Conservation (phyloP, 768 basidiomycete genomes). For the Pisolithus albus region DNA sequence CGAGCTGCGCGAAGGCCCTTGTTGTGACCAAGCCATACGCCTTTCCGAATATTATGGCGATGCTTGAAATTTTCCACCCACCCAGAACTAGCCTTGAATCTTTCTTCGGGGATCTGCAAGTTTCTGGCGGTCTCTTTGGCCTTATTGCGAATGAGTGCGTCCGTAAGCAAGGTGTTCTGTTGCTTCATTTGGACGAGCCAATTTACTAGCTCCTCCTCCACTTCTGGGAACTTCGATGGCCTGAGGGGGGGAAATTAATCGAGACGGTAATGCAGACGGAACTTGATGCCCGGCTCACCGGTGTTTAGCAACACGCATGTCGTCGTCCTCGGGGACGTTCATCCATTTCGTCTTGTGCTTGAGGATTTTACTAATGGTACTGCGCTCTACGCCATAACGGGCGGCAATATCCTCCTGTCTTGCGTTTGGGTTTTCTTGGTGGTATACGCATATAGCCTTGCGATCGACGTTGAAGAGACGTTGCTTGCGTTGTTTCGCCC, state of each 20-base stretch:
- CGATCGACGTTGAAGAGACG: conserved; percentile 71
- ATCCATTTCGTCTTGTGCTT: conserved; percentile 83
- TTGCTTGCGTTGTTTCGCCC: conserved; percentile 57
- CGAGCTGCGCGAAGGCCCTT: conserved; percentile 27
- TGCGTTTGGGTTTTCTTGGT: conserved; percentile 53
- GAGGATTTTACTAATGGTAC: conserved; percentile 90
- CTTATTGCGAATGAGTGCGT: conserved; percentile 54
- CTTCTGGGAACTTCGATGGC: conserved; percentile 73
- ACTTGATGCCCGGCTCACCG: conserved; percentile 36
- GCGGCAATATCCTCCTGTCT: conserved; percentile 83
- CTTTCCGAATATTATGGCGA: conserved; percentile 68
- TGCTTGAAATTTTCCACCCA: conserved; percentile 93
- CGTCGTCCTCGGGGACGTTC: conserved; percentile 53
- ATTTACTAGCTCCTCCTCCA: conserved; percentile 58
- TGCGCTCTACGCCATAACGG: conserved; percentile 74
- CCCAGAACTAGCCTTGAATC: conserved; percentile 87
- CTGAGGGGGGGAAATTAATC: conserved; percentile 29
- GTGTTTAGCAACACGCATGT: conserved; percentile 58
- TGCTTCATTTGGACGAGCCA: conserved; percentile 55
- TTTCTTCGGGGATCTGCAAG: conserved; percentile 54
- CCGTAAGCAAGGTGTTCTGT: conserved; percentile 47
- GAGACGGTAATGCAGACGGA: conserved; percentile 9
- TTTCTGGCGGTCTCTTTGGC: conserved; percentile 59
- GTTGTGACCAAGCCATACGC: conserved; percentile 45
- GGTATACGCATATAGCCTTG: conserved; percentile 66